Conservation (phyloP, 2,329 filamentous ascomycete genomes). For the Trichophyton benhamiae region DNA sequence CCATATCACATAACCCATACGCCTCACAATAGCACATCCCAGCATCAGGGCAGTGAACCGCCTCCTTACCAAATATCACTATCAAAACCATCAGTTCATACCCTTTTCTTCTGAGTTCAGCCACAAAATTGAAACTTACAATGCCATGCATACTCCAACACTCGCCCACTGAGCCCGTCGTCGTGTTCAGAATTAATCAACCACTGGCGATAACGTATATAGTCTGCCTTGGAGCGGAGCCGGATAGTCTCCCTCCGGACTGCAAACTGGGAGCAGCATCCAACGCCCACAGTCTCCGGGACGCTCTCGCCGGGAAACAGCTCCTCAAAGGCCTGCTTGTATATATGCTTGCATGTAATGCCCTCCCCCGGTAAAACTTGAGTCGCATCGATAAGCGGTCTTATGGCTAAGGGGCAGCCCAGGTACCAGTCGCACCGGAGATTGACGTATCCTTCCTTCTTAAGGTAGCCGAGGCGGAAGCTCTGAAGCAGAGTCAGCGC, state of each 20-base stretch:
- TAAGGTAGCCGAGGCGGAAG: conserved; percentile 41
- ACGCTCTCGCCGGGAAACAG: conserved; percentile 35
- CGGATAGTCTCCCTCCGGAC: conserved; percentile 46
- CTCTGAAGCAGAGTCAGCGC: conserved; percentile 39
- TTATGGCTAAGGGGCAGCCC: conserved; percentile 49
- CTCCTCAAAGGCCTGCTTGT: conserved; percentile 38
- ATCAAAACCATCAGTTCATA: not conserved
- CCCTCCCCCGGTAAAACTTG: conserved; percentile 38
- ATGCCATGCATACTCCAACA: conserved; percentile 57
- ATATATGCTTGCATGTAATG: conserved; percentile 15
- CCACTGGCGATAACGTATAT: conserved; percentile 49
- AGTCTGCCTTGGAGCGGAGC: conserved; percentile 41
- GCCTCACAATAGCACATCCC: conserved; percentile 54
- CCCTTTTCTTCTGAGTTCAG: not conserved
- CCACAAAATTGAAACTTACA: not conserved
- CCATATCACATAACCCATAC: conserved; percentile 49
- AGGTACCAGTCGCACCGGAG: conserved; percentile 47
- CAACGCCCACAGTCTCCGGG: conserved; percentile 44
- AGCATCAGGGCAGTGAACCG: conserved; percentile 49
- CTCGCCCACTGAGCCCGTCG: conserved; percentile 45
- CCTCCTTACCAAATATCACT: conserved; percentile 33
- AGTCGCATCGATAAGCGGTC: conserved; percentile 32
- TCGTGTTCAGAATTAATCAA: conserved; percentile 44
- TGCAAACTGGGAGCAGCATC: conserved; percentile 55
- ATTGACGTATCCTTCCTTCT: conserved; percentile 46